A percentile compares a stretch with the other conserved stretches of the same genome.
These are phyloP conservation scores for Candida hispaniensis DNA, from an alignment of 805 yeast species.

Conservation along the genomic window DNA sequence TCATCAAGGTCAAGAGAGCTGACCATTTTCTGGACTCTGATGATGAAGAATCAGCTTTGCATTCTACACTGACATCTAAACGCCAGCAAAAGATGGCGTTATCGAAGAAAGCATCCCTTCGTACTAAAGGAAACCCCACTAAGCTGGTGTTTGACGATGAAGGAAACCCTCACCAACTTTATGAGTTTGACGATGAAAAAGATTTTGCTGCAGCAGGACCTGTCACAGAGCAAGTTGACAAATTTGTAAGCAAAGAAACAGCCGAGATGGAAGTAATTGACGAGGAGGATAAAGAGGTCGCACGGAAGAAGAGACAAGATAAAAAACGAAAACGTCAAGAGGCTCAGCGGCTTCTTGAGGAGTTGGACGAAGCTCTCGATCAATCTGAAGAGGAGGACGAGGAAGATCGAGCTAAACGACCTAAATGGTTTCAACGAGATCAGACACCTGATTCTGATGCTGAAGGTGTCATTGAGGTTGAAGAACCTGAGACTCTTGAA, in stretches of 20 bases:
- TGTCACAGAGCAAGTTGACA: conserved; percentile 54
- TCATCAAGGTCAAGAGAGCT: conserved; percentile 65
- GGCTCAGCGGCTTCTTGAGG: conserved; percentile 33
- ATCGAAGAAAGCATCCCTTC: conserved; percentile 64
- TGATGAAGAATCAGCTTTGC: conserved; percentile 39
- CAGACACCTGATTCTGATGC: conserved; percentile 27
- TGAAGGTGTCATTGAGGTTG: conserved; percentile 53
- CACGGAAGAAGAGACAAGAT: conserved; percentile 67
- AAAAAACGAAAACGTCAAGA: conserved; percentile 86
- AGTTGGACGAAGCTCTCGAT: conserved; percentile 21
- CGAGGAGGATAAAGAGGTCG: conserved; percentile 63
- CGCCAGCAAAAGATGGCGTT: conserved; percentile 77
- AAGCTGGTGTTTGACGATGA: conserved; percentile 88
- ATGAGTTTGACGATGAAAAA: conserved; percentile 83
- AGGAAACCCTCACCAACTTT: conserved; percentile 82
- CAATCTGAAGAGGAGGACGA: conserved; percentile 20
- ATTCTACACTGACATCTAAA: conserved; percentile 59
- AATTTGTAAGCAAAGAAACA: conserved; percentile 56
- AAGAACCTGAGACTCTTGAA: conserved; percentile 82
- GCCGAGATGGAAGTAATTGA: conserved; percentile 64
- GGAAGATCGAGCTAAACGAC: conserved; percentile 28
- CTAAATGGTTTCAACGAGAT: conserved; percentile 33
- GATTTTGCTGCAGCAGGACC: conserved; percentile 66
- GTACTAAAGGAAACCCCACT: conserved; percentile 55
- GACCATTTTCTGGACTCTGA: conserved; percentile 58